These are phyloP conservation scores for Amylostereum areolatum DNA, from an alignment of 1,284 basidiomycete genomes.

Conservation along the genomic window DNA sequence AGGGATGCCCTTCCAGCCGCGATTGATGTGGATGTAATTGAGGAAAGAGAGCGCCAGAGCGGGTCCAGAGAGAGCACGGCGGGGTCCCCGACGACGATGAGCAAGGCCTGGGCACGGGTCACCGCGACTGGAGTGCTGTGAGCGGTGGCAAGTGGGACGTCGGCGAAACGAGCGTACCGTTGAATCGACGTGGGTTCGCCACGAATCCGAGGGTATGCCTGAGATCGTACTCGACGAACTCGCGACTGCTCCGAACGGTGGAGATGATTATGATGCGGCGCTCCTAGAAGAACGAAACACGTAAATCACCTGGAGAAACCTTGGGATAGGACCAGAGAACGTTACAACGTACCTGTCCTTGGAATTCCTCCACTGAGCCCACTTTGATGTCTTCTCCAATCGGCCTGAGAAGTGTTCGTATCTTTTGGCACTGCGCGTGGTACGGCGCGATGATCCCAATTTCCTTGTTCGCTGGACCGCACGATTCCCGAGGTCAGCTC, in stretches of 20 bases:
- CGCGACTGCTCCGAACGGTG: conserved; percentile 53
- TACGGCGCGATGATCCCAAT: conserved; percentile 63
- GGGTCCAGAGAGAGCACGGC: conserved; percentile 50
- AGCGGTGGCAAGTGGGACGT: neutral
- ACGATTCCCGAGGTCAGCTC: conserved; percentile 15
- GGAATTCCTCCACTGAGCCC: conserved; percentile 63
- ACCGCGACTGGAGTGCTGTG: conserved; percentile 38
- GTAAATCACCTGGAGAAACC: neutral
- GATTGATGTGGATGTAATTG: conserved; percentile 39
- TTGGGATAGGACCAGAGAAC: neutral
- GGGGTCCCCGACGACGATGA: conserved; percentile 51
- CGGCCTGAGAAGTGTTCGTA: conserved; percentile 24
- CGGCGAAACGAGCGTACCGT: conserved; percentile 36
- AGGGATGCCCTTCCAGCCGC: conserved; percentile 44
- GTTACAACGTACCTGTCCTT: conserved; percentile 44
- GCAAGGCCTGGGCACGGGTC: conserved; percentile 49
- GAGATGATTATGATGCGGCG: conserved; percentile 61
- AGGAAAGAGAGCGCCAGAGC: conserved; percentile 46
- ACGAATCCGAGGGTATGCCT: conserved; percentile 58
- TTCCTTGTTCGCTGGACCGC: conserved; percentile 30
- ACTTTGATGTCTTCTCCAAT: conserved; percentile 40
- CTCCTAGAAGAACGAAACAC: conserved; percentile 33
- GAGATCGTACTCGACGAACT: conserved; percentile 53
- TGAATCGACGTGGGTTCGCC: conserved; percentile 55
- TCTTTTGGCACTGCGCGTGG: conserved; percentile 51